phyloP scores from a whole-genome alignment of 768 basidiomycete genomes.

The Leccinum arenicola region DNA sequence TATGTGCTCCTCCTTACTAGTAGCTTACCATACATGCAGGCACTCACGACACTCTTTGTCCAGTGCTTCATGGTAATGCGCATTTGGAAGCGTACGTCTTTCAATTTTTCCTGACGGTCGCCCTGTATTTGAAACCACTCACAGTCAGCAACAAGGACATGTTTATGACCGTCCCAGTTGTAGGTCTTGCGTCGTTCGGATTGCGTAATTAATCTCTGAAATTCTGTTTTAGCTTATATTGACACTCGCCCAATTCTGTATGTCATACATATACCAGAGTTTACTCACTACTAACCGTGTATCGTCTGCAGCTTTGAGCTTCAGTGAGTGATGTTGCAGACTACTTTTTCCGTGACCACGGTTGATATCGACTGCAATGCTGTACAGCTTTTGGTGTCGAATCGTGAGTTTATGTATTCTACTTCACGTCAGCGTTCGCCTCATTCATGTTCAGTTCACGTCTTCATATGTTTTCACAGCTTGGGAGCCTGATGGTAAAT shows the following conservation, averaged over 20 bases:
- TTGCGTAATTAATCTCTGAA: background rate
- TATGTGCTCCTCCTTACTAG: background rate
- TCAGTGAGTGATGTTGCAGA: conserved; percentile 28
- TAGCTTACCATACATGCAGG: conserved; percentile 11
- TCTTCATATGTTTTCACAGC: conserved; percentile 39
- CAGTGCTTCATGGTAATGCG: conserved; percentile 54
- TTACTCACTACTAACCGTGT: conserved; percentile 2
- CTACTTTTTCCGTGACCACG: background rate
- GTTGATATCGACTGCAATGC: conserved; percentile 2
- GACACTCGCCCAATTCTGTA: conserved; percentile 40
- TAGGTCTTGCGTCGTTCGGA: conserved; percentile 1
- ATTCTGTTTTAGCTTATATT: conserved; percentile 21
- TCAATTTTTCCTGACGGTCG: background rate
- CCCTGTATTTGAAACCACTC: conserved; percentile 11
- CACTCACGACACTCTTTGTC: conserved; percentile 47
- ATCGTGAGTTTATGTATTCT: conserved; percentile 29
- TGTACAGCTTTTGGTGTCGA: conserved; percentile 34
- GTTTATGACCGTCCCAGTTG: conserved; percentile 33
- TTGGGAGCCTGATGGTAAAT: conserved; percentile 42
- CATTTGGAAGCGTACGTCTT: conserved; percentile 44
- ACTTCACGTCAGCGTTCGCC: background rate
- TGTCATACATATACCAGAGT: background rate
- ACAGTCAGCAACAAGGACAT: conserved; percentile 49
- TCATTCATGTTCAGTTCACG: conserved; percentile 35
- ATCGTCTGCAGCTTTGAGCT: conserved; percentile 23